Evolutionary conservation across 805 yeast species (phyloP).

Genomic region (Barnettozyma californica): DNA sequence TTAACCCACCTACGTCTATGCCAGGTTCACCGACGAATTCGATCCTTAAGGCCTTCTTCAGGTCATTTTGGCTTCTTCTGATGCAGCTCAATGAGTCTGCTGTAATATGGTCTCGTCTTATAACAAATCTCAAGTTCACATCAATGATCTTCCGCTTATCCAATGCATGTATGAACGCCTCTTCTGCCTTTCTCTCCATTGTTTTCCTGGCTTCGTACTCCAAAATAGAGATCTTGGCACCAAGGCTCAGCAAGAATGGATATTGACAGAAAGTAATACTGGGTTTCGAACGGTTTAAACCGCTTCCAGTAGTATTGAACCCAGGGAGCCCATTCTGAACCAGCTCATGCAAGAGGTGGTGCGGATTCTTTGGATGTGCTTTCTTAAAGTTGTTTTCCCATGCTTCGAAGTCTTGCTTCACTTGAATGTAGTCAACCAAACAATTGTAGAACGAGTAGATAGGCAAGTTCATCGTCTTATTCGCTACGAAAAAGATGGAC

Average conservation of each 20-base stretch:
- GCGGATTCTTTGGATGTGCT: neutral
- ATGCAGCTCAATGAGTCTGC: constrained; percentile 70
- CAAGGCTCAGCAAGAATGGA: constrained; percentile 78
- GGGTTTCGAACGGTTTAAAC: constrained; percentile 10
- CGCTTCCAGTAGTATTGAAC: constrained; percentile 3
- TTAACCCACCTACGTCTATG: constrained; percentile 90
- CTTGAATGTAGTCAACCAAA: constrained; percentile 72
- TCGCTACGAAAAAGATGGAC: constrained; percentile 51
- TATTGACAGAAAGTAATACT: constrained; percentile 68
- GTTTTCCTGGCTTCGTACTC: constrained; percentile 76
- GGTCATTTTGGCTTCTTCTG: constrained; percentile 48
- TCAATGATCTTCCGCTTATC: constrained; percentile 57
- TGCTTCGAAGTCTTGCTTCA: constrained; percentile 72
- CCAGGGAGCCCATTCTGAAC: constrained; percentile 12
- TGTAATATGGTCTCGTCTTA: constrained; percentile 62
- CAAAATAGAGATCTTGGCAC: constrained; percentile 72
- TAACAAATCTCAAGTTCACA: constrained; percentile 61
- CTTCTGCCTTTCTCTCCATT: constrained; percentile 86
- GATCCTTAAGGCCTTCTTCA: constrained; percentile 70
- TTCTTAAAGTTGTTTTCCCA: constrained; percentile 53
- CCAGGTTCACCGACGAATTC: constrained; percentile 89
- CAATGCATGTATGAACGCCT: constrained; percentile 74
- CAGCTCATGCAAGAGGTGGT: constrained; percentile 11
- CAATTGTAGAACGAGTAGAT: constrained; percentile 59
- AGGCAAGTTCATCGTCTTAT: constrained; percentile 27